Base-by-base conservation (phyloP, 1,284 basidiomycete genomes). In the Kwoniella shivajii region DNA sequence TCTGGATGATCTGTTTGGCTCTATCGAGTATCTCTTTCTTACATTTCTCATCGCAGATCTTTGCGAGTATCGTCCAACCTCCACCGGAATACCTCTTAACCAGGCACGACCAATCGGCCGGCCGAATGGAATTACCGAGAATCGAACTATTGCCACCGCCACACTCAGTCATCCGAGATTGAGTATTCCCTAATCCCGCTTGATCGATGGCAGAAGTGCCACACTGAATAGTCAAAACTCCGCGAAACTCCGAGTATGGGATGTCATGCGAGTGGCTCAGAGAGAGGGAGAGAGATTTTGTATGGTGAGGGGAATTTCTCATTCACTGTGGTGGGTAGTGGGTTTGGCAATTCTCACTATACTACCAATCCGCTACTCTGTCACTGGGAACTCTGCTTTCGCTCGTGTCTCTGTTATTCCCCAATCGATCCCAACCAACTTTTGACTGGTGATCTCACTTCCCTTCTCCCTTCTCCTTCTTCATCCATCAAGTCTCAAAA, bases 201-300 rank as follows among this genome's bases (percentile, higher is more conserved):
- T n/a, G 31, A 30, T 4, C 10, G 31, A 30, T 10, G 27, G 14
- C 6, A 18, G 3, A 6, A 2, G 43, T 46, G 51, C 51, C 51
- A 53, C 51, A 53, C 42, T 11, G 4, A 7, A 20, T 10, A 16
- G 3, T 29, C 30, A 49, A 63, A 67, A 59, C 57, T 31, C 63
- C 63, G 63, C 66, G 63, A 65, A 65, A 65, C 63, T 63, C 65
- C 65, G 65, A 22, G 27, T 56, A 24, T 26, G 42, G 31, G 26
- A 29, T 45, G 39, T n/a, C 44, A 20, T 26, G 24, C 20, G 47
- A 36, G 34, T 49, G 30, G 34, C n/a, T 10, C 34, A n/a, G 11
- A 36, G 34, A 10, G 34, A n/a, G n/a, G 44, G 4, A 10, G 44
- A 20, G 34, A 33, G 29, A 31, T 29, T 45, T 38, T 41, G 39